phyloP scores from a whole-genome alignment of 192 early-diverging fungal genomes.

The Coemansia sp. region DNA sequence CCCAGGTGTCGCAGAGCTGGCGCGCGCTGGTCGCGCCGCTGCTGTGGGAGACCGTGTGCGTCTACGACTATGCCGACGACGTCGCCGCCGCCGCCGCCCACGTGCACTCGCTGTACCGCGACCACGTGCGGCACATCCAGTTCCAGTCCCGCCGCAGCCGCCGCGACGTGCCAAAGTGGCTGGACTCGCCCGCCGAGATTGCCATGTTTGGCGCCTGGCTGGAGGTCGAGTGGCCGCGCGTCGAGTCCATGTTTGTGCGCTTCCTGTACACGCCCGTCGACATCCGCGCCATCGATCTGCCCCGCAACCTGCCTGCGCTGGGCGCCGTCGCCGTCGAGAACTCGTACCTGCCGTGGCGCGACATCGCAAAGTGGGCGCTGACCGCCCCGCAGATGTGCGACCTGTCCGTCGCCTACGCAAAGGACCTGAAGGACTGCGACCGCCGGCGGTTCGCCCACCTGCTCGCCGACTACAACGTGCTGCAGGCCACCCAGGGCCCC shows the following conservation, averaged over 20 bases:
- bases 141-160: slow-evolving; percentile 35
- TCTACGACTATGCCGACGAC: slow-evolving; percentile 40
- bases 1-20: slow-evolving; percentile 51
- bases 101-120: slow-evolving; percentile 34
- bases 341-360: slow-evolving; percentile 51
- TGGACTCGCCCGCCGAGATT: slow-evolving; percentile 50
- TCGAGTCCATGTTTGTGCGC: slow-evolving; percentile 38
- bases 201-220: slow-evolving; percentile 50
- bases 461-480: slow-evolving; percentile 49
- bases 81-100: slow-evolving; percentile 22
- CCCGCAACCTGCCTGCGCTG: slow-evolving; percentile 39
- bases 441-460: slow-evolving; percentile 42
- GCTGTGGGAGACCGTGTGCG: slow-evolving; percentile 41
- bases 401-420: slow-evolving; percentile 44
- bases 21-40: slow-evolving; percentile 40
- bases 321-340: slow-evolving; percentile 36
- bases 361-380: slow-evolving; percentile 49
- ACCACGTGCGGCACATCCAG: slow-evolving; percentile 41
- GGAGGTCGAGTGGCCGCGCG: slow-evolving; percentile 43
- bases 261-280: slow-evolving; percentile 50
- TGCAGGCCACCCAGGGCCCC: slow-evolving; percentile 32
- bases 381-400: slow-evolving; percentile 26
- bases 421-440: slow-evolving; percentile 34
- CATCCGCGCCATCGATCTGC: slow-evolving; percentile 42
- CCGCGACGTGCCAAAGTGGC: slow-evolving; percentile 43